Percentiles rank a stretch among this genome's conserved stretches.
Evolutionary conservation across 805 yeast genomes (phyloP).

Genomic region (Clavispora phyllophila): DNA sequence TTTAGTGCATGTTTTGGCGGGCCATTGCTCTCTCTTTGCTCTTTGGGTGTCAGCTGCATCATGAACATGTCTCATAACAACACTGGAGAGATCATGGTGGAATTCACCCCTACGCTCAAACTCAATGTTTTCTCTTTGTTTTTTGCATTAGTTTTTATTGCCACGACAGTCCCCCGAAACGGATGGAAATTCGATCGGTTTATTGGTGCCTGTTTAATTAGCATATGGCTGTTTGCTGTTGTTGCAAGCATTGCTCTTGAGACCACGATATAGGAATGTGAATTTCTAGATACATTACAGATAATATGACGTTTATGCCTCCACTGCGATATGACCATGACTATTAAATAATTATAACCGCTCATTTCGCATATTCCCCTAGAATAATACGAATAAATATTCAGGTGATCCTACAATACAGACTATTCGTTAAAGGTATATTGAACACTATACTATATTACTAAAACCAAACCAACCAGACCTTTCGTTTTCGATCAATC

Average conservation of each 20-base stretch:
- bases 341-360: no score
- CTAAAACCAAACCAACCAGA: not conserved
- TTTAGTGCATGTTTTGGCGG: slow-evolving; percentile 96
- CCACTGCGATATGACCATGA: no score
- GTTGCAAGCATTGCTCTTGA: slow-evolving; percentile 21
- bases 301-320: not conserved
- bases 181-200: slow-evolving; percentile 30
- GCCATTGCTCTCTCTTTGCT: slow-evolving; percentile 75
- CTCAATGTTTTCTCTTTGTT: slow-evolving; percentile 11
- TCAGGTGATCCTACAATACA: no score
- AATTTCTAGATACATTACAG: no score
- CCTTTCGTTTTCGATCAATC: not conserved
- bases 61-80: slow-evolving; percentile 9
- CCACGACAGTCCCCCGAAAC: slow-evolving; percentile 9
- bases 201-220: slow-evolving; percentile 27
- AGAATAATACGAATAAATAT: no score
- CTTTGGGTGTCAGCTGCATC: slow-evolving; percentile 61
- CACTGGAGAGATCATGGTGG: slow-evolving; percentile 4
- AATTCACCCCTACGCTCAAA: slow-evolving; percentile 11
- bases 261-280: slow-evolving; percentile 5
- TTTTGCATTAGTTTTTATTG: slow-evolving; percentile 8
- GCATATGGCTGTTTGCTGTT: slow-evolving; percentile 27
- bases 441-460: not conserved
- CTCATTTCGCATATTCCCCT: no score
- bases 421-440: not conserved